Percentiles rank a stretch among this genome's conserved stretches.
These are phyloP conservation scores for Ilex asprella DNA, from an alignment of 257 asterid genomes.

Conservation along the genomic window DNA sequence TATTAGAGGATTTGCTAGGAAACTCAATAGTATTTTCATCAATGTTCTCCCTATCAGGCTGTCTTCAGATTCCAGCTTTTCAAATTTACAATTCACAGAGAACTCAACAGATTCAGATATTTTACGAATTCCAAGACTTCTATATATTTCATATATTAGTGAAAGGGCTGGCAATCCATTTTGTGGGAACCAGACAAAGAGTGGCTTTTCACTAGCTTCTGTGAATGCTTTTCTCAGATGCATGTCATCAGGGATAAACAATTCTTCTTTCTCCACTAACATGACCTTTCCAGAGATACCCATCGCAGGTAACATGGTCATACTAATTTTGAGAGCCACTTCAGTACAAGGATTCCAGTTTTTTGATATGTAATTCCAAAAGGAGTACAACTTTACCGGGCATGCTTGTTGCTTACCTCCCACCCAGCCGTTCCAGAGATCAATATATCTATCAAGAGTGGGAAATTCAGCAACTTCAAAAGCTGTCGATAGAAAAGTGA, in stretches of 20 bases:
- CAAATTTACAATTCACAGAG: neutral
- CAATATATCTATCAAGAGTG: neutral
- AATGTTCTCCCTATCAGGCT: neutral
- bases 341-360: neutral
- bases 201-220: neutral
- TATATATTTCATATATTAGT: too few species aligned
- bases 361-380: neutral
- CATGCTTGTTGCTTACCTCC: neutral
- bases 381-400: neutral
- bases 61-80: neutral
- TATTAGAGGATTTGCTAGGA: too few species aligned
- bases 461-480: neutral
- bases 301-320: neutral
- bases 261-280: neutral
- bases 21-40: neutral
- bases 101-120: neutral
- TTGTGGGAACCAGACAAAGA: neutral
- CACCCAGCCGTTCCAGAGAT: neutral
- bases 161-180: neutral
- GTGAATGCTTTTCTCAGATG: neutral
- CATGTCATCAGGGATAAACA: neutral
- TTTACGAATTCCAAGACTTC: neutral
- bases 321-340: neutral
- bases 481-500: neutral
- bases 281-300: neutral